phyloP scores from a whole-genome alignment of 2,329 filamentous ascomycete genomes.

The Colletotrichum sp. region DNA sequence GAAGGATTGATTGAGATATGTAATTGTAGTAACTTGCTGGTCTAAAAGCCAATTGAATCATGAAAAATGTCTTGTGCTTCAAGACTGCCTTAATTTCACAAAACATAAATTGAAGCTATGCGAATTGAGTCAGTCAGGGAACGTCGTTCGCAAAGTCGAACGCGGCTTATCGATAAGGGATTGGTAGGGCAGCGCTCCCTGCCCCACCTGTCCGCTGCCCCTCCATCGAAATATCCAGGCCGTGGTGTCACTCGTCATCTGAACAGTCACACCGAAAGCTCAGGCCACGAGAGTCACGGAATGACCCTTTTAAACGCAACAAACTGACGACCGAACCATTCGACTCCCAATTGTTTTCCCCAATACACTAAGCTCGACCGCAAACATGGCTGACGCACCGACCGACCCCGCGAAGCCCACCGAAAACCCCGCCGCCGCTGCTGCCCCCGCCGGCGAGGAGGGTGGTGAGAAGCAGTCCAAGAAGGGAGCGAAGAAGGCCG shows the following conservation, averaged over 20 bases:
- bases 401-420: conserved; percentile 25
- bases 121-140: background rate
- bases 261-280: conserved; percentile 4
- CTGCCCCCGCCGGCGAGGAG: conserved; percentile 26
- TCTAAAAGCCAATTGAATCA: background rate
- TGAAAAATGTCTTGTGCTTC: background rate
- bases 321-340: background rate
- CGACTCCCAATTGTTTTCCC: background rate
- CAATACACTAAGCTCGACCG: background rate
- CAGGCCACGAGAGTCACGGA: conserved; percentile 7
- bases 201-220: background rate
- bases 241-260: background rate
- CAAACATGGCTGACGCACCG: conserved; percentile 38
- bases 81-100: background rate
- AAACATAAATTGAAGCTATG: background rate
- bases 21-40: background rate
- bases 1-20: background rate
- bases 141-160: background rate
- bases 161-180: background rate
- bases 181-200: background rate
- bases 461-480: conserved; percentile 56
- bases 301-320: background rate
- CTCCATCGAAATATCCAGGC: conserved; percentile 16
- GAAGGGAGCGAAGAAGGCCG: conserved; percentile 84
- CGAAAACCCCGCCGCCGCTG: conserved; percentile 23